phyloP scores from a whole-genome alignment of 1,284 basidiomycete species.

The Chondrostereum purpureum region DNA sequence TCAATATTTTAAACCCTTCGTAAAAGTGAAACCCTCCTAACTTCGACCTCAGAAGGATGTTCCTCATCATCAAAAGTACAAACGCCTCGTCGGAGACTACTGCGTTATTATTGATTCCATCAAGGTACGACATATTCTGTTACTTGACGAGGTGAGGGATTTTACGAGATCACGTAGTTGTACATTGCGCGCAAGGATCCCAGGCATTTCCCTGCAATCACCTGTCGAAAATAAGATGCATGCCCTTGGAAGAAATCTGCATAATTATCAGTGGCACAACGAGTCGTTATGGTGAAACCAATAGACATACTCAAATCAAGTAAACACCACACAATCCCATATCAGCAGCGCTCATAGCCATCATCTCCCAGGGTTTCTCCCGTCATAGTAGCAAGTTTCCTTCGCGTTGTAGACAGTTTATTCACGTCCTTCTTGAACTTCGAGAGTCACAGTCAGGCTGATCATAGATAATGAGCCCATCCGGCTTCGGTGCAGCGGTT shows the following conservation, averaged over 20 bases:
- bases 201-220: not conserved
- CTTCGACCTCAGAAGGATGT: too few relatives aligned
- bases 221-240: not conserved
- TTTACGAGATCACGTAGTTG: not conserved
- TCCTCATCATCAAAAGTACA: too few relatives aligned
- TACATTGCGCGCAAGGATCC: not conserved
- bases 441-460: not conserved
- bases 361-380: slow-evolving; percentile 12
- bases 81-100: not conserved
- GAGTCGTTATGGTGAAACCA: too few relatives aligned
- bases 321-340: slow-evolving; percentile 4
- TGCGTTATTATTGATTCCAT: not conserved
- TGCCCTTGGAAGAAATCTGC: not conserved
- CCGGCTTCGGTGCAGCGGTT: slow-evolving; percentile 6
- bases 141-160: not conserved
- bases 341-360: slow-evolving; percentile 10
- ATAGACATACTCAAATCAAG: slow-evolving; percentile 4
- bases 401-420: slow-evolving; percentile 3
- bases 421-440: slow-evolving; percentile 2
- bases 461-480: slow-evolving; percentile 7
- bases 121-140: not conserved
- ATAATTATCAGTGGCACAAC: too few relatives aligned
- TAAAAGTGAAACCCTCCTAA: too few relatives aligned
- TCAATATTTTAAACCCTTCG: too few relatives aligned
- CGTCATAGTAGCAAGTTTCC: slow-evolving; percentile 1